phyloP scores from a whole-genome alignment of 1,139 yeast species.

The Nakaseomyces uthaithaninus region DNA sequence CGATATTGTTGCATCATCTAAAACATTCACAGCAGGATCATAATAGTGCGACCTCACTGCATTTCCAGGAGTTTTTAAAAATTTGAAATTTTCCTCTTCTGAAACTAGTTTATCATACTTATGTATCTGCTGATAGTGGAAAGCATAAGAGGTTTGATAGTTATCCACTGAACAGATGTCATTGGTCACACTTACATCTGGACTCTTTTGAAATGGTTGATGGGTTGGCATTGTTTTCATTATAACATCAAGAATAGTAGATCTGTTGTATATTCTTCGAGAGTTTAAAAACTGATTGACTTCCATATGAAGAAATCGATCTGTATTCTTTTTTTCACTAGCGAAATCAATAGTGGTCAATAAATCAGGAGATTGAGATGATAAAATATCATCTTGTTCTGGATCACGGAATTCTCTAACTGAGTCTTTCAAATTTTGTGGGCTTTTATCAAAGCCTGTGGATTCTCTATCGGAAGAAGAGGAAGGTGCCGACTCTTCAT shows the following conservation, averaged over 20 bases:
- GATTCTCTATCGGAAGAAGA: constrained; percentile 3
- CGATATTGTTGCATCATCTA: background rate
- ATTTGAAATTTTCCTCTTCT: background rate
- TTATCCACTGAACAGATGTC: constrained; percentile 24
- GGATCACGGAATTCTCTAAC: background rate
- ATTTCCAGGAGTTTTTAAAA: constrained; percentile 1
- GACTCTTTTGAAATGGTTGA: constrained; percentile 15
- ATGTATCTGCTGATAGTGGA: constrained; percentile 22
- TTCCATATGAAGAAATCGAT: background rate
- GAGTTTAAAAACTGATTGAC: background rate
- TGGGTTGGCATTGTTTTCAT: constrained; percentile 19
- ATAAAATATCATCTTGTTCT: background rate
- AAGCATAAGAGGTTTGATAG: constrained; percentile 21
- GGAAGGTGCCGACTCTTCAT: constrained; percentile 9
- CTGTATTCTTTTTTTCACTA: background rate
- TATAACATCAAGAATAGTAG: constrained; percentile 12
- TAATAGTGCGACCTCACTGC: background rate
- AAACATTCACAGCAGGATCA: background rate
- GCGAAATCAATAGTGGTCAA: background rate
- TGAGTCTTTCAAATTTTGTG: background rate
- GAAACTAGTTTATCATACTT: constrained; percentile 17
- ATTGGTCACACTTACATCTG: constrained; percentile 22
- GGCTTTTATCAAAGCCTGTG: background rate
- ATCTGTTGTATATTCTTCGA: constrained; percentile 7
- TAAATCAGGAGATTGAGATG: background rate